These are phyloP conservation scores for Ogataea degrootiae DNA, from an alignment of 805 yeast genomes.

Conservation along the genomic window DNA sequence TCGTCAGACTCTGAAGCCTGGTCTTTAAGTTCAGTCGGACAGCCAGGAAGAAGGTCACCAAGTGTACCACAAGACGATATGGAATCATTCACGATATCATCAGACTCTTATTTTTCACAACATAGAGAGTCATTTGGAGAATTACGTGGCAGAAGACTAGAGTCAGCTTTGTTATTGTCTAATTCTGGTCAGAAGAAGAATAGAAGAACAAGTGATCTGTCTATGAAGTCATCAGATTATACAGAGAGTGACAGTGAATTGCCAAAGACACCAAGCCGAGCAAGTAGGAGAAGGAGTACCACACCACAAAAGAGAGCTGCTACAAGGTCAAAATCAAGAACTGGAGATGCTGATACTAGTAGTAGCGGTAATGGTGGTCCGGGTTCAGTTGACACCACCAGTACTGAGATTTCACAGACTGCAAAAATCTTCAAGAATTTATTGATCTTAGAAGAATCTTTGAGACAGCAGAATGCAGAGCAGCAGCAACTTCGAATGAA, in stretches of 20 bases:
- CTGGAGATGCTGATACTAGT: constrained; percentile 8
- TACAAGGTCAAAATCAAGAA: constrained; percentile 12
- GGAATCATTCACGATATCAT: constrained; percentile 22
- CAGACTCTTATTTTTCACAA: constrained; percentile 32
- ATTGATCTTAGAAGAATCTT: constrained; percentile 77
- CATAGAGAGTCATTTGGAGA: constrained; percentile 26
- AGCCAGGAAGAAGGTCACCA: not conserved
- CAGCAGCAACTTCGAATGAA: constrained; percentile 63
- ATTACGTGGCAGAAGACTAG: constrained; percentile 17
- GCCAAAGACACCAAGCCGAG: constrained; percentile 16
- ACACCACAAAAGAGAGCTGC: constrained; percentile 12
- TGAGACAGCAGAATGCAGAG: constrained; percentile 74
- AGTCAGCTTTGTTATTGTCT: constrained; percentile 4
- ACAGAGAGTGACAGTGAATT: constrained; percentile 21
- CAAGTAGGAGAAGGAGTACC: constrained; percentile 9
- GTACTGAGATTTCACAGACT: constrained; percentile 28
- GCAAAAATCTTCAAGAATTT: constrained; percentile 79
- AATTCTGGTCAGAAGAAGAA: constrained; percentile 6
- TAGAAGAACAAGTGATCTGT: constrained; percentile 25
- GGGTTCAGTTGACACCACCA: constrained; percentile 3
- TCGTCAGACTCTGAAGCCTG: constrained; percentile 29
- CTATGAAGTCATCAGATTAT: constrained; percentile 20
- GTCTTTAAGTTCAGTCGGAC: constrained; percentile 23
- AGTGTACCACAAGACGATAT: constrained; percentile 1
- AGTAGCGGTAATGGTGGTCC: constrained; percentile 1